Conservation (phyloP, 345 rosid species). For the Cardamine resedifolia region DNA sequence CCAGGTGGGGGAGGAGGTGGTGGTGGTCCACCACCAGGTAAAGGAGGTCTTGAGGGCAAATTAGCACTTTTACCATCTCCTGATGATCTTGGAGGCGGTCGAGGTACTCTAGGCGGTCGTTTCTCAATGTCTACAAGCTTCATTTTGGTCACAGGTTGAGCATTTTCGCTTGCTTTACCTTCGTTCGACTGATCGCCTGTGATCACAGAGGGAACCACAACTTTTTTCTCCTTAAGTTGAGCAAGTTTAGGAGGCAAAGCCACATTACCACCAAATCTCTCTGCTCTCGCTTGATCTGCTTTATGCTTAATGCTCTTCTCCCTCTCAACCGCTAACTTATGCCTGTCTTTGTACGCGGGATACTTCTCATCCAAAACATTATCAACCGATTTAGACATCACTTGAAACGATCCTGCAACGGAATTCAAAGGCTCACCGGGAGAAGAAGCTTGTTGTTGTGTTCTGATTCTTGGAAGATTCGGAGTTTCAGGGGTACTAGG, state of each 20-base stretch:
- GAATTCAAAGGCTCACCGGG: conserved; percentile 57
- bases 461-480: conserved; percentile 53
- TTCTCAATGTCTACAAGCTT: conserved; percentile 73
- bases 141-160: conserved; percentile 61
- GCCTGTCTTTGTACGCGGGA: conserved; percentile 92
- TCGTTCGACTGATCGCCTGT: conserved; percentile 56
- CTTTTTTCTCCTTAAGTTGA: conserved; percentile 67
- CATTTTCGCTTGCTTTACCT: conserved; percentile 48
- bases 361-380: conserved; percentile 78
- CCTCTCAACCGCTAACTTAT: conserved; percentile 83
- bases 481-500: conserved; percentile 63
- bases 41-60: conserved; percentile 47
- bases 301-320: conserved; percentile 81
- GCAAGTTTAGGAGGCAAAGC: conserved; percentile 74
- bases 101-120: conserved; percentile 81
- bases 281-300: conserved; percentile 81
- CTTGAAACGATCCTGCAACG: conserved; percentile 73
- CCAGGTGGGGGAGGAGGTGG: conserved; percentile 58
- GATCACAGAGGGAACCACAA: conserved; percentile 24
- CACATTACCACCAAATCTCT: conserved; percentile 56
- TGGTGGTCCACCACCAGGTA: conserved; percentile 48
- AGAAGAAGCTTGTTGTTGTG: conserved; percentile 52
- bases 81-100: conserved; percentile 81
- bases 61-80: conserved; percentile 40
- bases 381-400: conserved; percentile 90